Evolutionary conservation across 2,329 filamentous ascomycete genomes (phyloP).

Genomic region (Talaromyces amestolkiae): DNA sequence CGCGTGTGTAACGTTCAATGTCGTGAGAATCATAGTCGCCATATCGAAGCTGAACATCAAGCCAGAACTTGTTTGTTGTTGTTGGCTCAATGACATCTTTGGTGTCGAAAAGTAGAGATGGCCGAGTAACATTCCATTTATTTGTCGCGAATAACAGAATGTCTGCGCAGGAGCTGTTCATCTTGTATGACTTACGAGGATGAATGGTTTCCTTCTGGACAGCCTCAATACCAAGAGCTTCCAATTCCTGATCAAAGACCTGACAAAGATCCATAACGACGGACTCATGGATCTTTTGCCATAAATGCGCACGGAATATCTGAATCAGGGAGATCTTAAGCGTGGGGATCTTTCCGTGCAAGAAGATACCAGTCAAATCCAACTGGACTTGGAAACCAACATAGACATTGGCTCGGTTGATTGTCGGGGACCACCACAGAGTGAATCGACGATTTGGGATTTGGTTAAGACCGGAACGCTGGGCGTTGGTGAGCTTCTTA

Average conservation of each 20-base stretch:
- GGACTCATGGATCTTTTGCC: conserved; percentile 99
- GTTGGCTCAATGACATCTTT: conserved; percentile 93
- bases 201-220: conserved; percentile 99
- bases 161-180: conserved; percentile 99
- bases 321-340: conserved; percentile 97
- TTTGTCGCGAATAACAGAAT: conserved; percentile 95
- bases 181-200: conserved; percentile 99
- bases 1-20: conserved; percentile 94
- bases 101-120: conserved; percentile 89
- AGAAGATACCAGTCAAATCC: conserved; percentile 95
- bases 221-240: conserved; percentile 92
- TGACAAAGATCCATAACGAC: conserved; percentile 99
- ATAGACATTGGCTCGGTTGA: conserved; percentile 95
- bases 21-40: conserved; percentile 99
- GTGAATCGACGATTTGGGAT: conserved; percentile 99
- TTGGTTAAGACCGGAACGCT: conserved; percentile 93
- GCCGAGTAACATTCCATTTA: conserved; percentile 97
- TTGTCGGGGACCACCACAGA: conserved; percentile 93
- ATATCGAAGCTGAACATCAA: conserved; percentile 94
- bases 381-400: conserved; percentile 99
- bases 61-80: conserved; percentile 98
- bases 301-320: conserved; percentile 98
- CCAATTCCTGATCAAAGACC: conserved; percentile 95
- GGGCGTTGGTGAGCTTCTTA: conserved; percentile 97
- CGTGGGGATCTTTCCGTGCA: conserved; percentile 98